These are phyloP conservation scores for Fusarium sp. DNA, from an alignment of 2,329 filamentous ascomycete species.

Conservation along the genomic window DNA sequence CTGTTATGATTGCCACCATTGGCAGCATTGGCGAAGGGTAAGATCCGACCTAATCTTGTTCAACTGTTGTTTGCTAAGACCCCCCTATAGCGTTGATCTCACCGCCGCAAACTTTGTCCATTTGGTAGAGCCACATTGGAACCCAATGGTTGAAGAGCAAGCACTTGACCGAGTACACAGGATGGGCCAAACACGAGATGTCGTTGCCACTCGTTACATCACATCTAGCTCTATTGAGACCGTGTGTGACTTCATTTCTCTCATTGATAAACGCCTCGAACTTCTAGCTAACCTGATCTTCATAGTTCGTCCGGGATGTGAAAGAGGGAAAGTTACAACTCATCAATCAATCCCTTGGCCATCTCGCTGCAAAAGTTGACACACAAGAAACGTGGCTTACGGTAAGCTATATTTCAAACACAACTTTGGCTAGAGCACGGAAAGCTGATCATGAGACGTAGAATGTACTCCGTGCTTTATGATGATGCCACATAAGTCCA, in stretches of 20 bases:
- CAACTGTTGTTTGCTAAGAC: neutral
- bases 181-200: neutral
- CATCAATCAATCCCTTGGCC: neutral
- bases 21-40: neutral
- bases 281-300: neutral
- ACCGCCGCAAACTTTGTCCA: neutral
- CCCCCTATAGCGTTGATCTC: neutral
- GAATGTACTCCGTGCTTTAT: neutral
- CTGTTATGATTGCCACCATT: neutral
- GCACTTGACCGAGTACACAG: neutral
- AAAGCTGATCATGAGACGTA: neutral
- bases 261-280: neutral
- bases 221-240: neutral
- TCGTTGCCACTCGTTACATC: fast-evolving
- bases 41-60: neutral
- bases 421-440: too few relatives aligned
- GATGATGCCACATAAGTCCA: neutral
- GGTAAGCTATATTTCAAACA: neutral
- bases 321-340: neutral
- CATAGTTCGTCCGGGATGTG: neutral
- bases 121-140: neutral
- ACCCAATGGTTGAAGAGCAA: neutral
- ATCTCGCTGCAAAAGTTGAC: neutral
- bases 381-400: fast-evolving
- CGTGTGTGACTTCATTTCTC: neutral